Evolutionary conservation across 176 grass and related monocot genomes (phyloP).

Genomic region (Zea luxurians): DNA sequence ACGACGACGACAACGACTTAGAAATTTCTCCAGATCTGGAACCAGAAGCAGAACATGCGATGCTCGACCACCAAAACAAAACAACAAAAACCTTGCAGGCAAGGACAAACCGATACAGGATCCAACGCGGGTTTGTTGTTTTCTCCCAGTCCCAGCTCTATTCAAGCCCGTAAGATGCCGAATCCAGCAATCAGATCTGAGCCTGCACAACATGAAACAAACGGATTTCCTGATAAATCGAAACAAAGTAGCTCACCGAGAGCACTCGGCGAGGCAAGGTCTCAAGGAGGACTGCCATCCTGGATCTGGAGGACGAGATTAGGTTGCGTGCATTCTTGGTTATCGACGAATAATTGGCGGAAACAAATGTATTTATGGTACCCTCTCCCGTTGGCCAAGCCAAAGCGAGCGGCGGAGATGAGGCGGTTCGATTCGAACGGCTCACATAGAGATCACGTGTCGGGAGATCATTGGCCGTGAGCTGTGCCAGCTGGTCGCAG

Average conservation of each 20-base stretch:
- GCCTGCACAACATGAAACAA: conserved; percentile 4
- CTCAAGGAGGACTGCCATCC: no score
- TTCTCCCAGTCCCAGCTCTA: neutral
- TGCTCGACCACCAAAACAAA: fast-evolving
- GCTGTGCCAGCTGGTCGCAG: conserved; percentile 8
- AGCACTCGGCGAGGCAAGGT: no score
- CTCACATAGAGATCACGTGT: neutral
- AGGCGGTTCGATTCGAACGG: conserved; percentile 1
- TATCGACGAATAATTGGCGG: neutral
- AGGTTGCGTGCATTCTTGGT: neutral
- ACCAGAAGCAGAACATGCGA: neutral
- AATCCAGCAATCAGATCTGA: neutral
- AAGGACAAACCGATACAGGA: neutral
- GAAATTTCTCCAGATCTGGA: neutral
- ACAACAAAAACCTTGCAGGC: fast-evolving
- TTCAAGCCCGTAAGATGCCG: neutral
- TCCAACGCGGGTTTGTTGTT: neutral
- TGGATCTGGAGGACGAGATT: no score
- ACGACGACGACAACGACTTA: neutral
- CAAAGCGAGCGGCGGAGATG: neutral
- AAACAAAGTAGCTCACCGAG: neutral
- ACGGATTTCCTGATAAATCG: neutral
- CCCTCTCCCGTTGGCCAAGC: neutral
- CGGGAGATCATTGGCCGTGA: neutral
- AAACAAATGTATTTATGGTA: conserved; percentile 37